A percentile compares a stretch with the other conserved stretches of the same genome.
Evolutionary conservation across 768 basidiomycete genomes (phyloP).

Genomic region (Lentinula detonsa): DNA sequence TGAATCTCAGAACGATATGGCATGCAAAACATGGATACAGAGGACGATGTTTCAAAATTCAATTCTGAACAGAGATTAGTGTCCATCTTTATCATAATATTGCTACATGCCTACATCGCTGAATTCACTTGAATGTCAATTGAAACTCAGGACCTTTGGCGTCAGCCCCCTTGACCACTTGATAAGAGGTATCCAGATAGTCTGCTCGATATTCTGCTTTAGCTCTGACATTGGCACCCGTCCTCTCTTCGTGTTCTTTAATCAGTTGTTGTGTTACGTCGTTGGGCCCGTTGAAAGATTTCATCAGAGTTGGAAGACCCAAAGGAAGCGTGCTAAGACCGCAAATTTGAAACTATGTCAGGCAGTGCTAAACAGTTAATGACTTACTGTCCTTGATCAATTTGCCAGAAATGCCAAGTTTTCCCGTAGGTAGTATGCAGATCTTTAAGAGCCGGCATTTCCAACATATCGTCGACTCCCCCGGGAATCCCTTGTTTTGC

Average conservation of each 20-base stretch:
- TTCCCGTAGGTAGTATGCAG: constrained; percentile 4
- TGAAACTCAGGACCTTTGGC: constrained; percentile 2
- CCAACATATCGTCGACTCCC: neutral
- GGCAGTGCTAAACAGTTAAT: neutral
- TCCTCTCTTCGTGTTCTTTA: constrained; percentile 1
- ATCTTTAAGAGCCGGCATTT: constrained; percentile 3
- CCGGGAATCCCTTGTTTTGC: neutral
- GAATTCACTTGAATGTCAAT: neutral
- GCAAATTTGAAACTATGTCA: neutral
- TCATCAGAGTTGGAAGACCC: constrained; percentile 3
- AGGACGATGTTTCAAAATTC: no score
- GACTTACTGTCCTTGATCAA: constrained; percentile 1
- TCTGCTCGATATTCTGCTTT: constrained; percentile 3
- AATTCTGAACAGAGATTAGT: no score
- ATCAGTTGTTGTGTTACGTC: neutral
- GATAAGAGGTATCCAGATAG: neutral
- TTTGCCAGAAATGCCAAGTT: constrained; percentile 6
- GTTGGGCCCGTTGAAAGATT: neutral
- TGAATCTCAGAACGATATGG: no score
- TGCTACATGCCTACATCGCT: neutral
- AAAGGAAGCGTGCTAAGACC: neutral
- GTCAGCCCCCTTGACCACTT: neutral
- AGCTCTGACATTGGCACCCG: neutral
- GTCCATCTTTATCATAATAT: no score
- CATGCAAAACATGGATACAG: no score